Conservation (phyloP, 2,329 filamentous ascomycete genomes). For the Diaporthe eres region DNA sequence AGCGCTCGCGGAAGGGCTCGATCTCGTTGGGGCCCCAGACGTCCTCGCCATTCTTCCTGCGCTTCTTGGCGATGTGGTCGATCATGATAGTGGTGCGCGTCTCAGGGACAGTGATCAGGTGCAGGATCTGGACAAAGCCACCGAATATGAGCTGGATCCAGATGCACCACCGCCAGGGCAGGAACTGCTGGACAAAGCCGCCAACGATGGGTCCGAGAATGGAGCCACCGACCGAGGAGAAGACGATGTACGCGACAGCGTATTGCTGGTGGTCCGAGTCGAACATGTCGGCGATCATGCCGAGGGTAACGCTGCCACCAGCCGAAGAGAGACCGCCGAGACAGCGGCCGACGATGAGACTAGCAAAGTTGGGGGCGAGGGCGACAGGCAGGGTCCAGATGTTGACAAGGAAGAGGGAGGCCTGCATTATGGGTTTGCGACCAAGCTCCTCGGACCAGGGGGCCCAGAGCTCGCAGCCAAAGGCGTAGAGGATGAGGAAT, state of each 20-base stretch:
- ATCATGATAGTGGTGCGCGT: conserved; percentile 84
- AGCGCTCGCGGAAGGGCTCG: conserved; percentile 69
- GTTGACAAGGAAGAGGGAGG: conserved; percentile 81
- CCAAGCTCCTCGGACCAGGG: conserved; percentile 90
- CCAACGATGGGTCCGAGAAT: conserved; percentile 84
- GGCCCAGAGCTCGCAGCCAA: conserved; percentile 90
- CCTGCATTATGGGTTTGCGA: conserved; percentile 81
- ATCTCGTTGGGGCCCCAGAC: conserved; percentile 83
- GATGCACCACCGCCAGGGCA: conserved; percentile 78
- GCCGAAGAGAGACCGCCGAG: conserved; percentile 80
- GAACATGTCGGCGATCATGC: conserved; percentile 83
- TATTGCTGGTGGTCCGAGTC: conserved; percentile 80
- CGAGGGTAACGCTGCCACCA: conserved; percentile 80
- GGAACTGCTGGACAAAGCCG: conserved; percentile 78
- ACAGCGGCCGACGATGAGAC: conserved; percentile 78
- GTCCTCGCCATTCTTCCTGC: conserved; percentile 74
- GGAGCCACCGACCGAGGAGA: conserved; percentile 84
- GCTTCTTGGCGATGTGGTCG: conserved; percentile 83
- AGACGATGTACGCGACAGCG: conserved; percentile 82
- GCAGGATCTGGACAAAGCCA: conserved; percentile 75
- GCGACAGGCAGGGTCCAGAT: conserved; percentile 81
- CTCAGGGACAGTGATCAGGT: conserved; percentile 81
- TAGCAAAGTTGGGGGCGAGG: conserved; percentile 79
- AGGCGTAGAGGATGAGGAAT: conserved; percentile 85
- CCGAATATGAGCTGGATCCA: conserved; percentile 91